Conservation (phyloP, 2,329 filamentous ascomycete genomes). For the Colletotrichum sp. region DNA sequence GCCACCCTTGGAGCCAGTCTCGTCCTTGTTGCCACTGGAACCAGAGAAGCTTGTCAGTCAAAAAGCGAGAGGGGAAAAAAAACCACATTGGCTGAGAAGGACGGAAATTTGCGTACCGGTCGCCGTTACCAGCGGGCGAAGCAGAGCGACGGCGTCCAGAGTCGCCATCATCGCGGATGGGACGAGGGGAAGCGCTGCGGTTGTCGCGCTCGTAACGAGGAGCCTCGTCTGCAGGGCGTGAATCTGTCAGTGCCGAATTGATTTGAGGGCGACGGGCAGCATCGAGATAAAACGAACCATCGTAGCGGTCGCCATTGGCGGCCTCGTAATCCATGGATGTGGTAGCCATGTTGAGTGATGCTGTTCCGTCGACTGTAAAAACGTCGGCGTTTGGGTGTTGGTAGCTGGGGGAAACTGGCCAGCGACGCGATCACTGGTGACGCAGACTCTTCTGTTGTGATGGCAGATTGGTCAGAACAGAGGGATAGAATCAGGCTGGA, state of each 20-base stretch:
- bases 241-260: constrained; percentile 1
- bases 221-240: constrained; percentile 56
- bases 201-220: constrained; percentile 71
- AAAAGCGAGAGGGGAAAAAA: neutral
- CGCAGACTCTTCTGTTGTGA: constrained; percentile 18
- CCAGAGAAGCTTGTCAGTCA: constrained; percentile 6
- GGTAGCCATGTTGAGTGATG: constrained; percentile 57
- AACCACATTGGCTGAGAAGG: neutral
- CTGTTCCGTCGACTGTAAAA: neutral
- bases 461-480: constrained; percentile 13
- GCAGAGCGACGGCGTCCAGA: constrained; percentile 66
- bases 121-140: constrained; percentile 61
- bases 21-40: constrained; percentile 55
- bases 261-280: constrained; percentile 1
- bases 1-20: constrained; percentile 53
- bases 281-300: constrained; percentile 53
- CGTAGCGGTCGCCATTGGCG: constrained; percentile 70
- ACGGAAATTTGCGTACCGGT: constrained; percentile 45
- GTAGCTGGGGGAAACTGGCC: neutral
- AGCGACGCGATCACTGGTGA: constrained; percentile 16
- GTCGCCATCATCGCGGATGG: constrained; percentile 64
- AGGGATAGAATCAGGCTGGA: neutral
- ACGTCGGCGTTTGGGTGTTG: neutral
- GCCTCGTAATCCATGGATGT: constrained; percentile 75
- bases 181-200: constrained; percentile 69